Conservation (phyloP, 192 early-diverging fungal genomes). For the Coemansia biformis region DNA sequence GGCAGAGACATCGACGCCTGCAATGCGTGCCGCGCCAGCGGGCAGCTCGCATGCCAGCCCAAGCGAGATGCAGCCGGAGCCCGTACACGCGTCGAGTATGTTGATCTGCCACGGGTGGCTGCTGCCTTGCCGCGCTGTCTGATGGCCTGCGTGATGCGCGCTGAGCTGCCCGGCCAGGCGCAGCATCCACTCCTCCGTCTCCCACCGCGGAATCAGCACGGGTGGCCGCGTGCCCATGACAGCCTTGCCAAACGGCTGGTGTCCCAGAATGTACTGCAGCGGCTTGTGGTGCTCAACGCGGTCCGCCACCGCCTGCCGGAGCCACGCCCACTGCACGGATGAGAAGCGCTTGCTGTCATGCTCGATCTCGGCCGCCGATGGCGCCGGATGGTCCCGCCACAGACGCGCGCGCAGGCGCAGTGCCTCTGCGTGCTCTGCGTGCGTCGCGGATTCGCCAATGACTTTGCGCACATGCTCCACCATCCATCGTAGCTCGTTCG, state of each 20-base stretch:
- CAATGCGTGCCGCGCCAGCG: conserved; percentile 36
- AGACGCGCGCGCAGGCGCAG: conserved; percentile 14
- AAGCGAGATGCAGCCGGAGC: conserved; percentile 78
- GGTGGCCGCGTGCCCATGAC: conserved; percentile 67
- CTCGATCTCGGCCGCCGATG: conserved; percentile 18
- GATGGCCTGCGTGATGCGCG: not conserved
- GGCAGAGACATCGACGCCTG: conserved; percentile 62
- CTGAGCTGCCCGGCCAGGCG: conserved; percentile 53
- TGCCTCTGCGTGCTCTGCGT: not conserved
- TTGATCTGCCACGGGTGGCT: conserved; percentile 32
- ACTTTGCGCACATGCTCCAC: conserved; percentile 27
- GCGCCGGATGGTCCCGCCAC: conserved; percentile 41
- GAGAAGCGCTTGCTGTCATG: conserved; percentile 14
- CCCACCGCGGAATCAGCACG: conserved; percentile 84
- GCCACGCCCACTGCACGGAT: conserved; percentile 45
- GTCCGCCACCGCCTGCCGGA: conserved; percentile 52
- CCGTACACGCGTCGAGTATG: conserved; percentile 84
- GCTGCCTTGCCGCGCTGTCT: not conserved
- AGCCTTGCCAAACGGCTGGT: conserved; percentile 77
- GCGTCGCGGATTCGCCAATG: not conserved
- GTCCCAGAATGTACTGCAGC: conserved; percentile 88
- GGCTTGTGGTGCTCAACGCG: conserved; percentile 67
- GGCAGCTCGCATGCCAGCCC: conserved; percentile 60
- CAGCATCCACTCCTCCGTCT: conserved; percentile 91
- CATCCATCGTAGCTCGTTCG: conserved; percentile 38